Base-by-base conservation (phyloP, 2,329 filamentous ascomycete genomes). In the Laburnicola sp. region DNA sequence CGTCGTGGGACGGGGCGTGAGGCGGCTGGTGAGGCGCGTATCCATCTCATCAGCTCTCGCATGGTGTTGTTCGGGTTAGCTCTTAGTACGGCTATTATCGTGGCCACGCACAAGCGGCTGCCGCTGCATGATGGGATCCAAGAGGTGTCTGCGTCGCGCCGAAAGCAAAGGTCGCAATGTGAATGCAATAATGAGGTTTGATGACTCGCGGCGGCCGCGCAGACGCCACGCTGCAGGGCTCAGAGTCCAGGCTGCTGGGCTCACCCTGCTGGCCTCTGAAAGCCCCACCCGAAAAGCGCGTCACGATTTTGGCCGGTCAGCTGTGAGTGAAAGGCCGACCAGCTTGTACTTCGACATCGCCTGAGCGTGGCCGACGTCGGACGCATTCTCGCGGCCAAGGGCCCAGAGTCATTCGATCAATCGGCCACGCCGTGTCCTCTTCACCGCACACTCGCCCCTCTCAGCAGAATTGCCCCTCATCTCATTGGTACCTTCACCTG, bases 21-120 rank as follows among this genome's bases (percentile, higher is more conserved):
- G 34, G 26, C 32, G 28, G 49, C 44, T 43, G 49, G 36, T 53
- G 50, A 26, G 35, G 34, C 30, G 30, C 22, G 39, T 38, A 23
- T 27, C 26, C 31, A 26, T 40, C 32, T 40, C 42, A n/a, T 34
- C 16, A 21, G 27, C 16, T 21, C 21, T n/a, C n/a, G 34, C 23
- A 8, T 16, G 35, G 6, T 23, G 25, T 40, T n/a, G n/a, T n/a
- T n/a, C n/a, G n/a, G n/a, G 41, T 44, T 34, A 45, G 43, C 32
- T 45, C 43, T 45, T 45, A 45, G 31, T 26, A 7, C 25, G 23
- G 11, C 25, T 45, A 34, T 16, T 45, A 45, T 45, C 26, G 43
- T 6, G 42, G 23, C n/a, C 23, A 5, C 21, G 41, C 31, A 10
- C 22, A 30, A n/a, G 10, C 9, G n/a, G 11, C n/a, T 2, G 23